phyloP scores from a whole-genome alignment of 352 stramenopile species.

The Pythium angustatum region DNA sequence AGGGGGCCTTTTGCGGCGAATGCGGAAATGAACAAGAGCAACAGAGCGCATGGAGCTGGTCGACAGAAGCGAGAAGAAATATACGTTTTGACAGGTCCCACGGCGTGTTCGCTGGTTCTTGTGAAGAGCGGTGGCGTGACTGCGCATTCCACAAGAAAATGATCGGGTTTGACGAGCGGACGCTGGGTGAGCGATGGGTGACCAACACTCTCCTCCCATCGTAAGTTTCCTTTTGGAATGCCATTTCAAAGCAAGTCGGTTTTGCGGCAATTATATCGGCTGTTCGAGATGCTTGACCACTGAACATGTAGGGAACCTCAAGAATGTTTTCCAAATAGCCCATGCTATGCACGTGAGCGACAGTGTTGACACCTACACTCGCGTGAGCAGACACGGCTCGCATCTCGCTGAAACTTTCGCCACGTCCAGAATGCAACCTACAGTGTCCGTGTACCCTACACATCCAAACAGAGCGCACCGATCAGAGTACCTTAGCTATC shows the following conservation, averaged over 20 bases:
- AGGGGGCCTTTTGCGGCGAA: conserved; percentile 68
- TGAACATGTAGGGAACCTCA: no score
- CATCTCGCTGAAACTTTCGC: conserved; percentile 10
- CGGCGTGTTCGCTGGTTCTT: conserved; percentile 30
- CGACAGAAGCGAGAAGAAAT: no score
- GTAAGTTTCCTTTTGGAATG: conserved; percentile 5
- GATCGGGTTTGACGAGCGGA: conserved; percentile 29
- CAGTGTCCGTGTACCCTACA: not conserved
- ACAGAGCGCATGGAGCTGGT: no score
- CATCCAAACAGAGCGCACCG: not conserved
- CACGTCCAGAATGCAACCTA: not conserved
- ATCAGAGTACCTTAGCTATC: not conserved
- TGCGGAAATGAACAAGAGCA: conserved; percentile 52
- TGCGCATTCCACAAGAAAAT: conserved; percentile 39
- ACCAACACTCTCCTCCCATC: conserved; percentile 24
- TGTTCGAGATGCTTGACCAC: no score
- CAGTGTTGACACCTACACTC: conserved; percentile 28
- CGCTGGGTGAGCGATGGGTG: not conserved
- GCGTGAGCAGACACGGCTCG: conserved; percentile 8
- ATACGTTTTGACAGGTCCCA: conserved; percentile 23
- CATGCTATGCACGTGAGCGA: no score
- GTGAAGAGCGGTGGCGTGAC: conserved; percentile 21
- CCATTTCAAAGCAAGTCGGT: not conserved
- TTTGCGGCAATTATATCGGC: conserved; percentile 2
- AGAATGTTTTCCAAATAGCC: no score